Evolutionary conservation across 345 rosid genomes (phyloP), one percentile per base, ranked within the genome.

Genomic region (Corchorus capsularis): DNA sequence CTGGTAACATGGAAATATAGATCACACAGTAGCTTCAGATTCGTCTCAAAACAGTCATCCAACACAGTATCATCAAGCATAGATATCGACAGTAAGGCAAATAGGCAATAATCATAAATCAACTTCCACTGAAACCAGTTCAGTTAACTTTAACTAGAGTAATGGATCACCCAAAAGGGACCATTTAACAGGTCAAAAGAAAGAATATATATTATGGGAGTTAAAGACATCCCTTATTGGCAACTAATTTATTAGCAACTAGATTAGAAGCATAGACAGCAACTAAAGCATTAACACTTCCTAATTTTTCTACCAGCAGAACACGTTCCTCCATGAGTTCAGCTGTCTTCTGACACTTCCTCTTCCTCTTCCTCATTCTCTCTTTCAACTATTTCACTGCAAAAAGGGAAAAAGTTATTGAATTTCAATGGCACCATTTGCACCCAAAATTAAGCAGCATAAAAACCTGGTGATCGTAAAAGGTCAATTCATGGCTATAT

Each of bases 371-470:
- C 53, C 70, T 66, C 70, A 19, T 66, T 45, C 53, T 66, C 70
- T 45, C 53, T 66, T 45, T 5, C 13, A 1, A 66, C 70, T 43
- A 66, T 66, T 66, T 45, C 70, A 66, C 70, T 66, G 70, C 70
- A 66, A 45, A 66, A 45, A 3, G 17, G 43, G 20, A 39, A 66
- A 12, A 65, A 65, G 11, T 7, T 20, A 8, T 66, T 45, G 13
- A 66, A 53, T 66, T 19, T 20, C 20, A 56, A 1, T 7, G 8
- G 12, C 11, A 56, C 8, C 32, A 19, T 56, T 20, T 56, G 13
- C 27, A 19, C 9, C 32, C 13, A 8, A 13, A 56, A n/a, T n/a
- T n/a, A n/a, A 55, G 19, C 3, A 56, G 19, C 11, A 56, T 19
- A 56, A 19, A 8, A 56, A 8, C 19, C 20, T 19, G 61, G 27